phyloP scores from a whole-genome alignment of 305 asterid species.

The Solanum aculeatissimum region DNA sequence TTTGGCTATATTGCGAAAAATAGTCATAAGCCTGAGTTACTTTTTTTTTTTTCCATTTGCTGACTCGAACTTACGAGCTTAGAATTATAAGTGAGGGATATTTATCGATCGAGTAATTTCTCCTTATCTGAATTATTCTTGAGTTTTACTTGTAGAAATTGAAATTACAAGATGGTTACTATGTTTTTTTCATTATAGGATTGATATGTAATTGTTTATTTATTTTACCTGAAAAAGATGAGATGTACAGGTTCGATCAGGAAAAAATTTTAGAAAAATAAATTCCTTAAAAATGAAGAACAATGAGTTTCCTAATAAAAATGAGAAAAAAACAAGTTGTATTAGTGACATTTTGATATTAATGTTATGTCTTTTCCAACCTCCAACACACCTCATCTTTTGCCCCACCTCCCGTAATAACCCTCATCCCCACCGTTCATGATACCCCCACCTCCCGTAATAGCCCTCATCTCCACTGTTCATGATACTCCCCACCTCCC shows the following conservation, averaged over 20 bases:
- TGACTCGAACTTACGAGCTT: too few relatives aligned
- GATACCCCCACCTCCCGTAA: neutral
- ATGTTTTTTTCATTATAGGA: neutral
- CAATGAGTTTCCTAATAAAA: neutral
- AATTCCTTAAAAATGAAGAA: too few relatives aligned
- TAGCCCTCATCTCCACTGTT: neutral
- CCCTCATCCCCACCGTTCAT: neutral
- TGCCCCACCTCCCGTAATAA: neutral
- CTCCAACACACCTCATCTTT: neutral
- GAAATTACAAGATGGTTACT: neutral
- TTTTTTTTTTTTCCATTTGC: neutral
- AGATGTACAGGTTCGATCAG: too few relatives aligned
- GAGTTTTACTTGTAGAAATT: neutral
- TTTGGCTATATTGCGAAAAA: neutral
- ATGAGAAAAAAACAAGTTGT: neutral
- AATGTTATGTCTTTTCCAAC: neutral
- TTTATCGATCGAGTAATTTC: neutral
- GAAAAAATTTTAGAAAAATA: too few relatives aligned
- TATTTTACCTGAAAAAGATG: too few relatives aligned
- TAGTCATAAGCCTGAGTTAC: neutral
- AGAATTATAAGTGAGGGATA: neutral
- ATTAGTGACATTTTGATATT: neutral
- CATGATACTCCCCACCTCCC: neutral
- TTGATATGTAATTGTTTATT: too few relatives aligned
- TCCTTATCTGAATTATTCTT: neutral